Evolutionary conservation across 805 yeast genomes (phyloP).

Genomic region (Scheffersomyces spartinae): DNA sequence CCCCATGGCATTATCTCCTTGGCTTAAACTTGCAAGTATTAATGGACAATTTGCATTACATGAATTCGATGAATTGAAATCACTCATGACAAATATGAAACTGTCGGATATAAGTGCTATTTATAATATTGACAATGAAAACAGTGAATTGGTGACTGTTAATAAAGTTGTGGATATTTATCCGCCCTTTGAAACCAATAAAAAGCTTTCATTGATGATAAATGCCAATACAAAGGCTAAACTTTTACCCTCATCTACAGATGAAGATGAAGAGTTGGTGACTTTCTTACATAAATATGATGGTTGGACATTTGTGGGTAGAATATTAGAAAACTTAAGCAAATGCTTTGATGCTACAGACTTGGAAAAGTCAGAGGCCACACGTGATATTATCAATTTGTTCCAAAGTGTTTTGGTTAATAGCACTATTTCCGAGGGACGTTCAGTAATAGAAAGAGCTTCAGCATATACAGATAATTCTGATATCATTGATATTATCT

Average conservation of each 20-base stretch:
- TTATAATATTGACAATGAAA: slow-evolving; percentile 39
- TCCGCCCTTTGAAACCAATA: slow-evolving; percentile 44
- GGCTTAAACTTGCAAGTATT: slow-evolving; percentile 46
- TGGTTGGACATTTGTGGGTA: slow-evolving; percentile 83
- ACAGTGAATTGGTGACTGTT: slow-evolving; percentile 41
- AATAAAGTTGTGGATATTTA: slow-evolving; percentile 36
- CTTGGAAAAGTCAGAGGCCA: slow-evolving; percentile 24
- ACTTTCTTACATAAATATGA: slow-evolving; percentile 64
- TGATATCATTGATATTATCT: slow-evolving; percentile 50
- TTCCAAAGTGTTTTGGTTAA: no score
- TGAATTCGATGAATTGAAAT: slow-evolving; percentile 44
- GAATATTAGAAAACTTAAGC: slow-evolving; percentile 55
- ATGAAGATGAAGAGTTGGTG: slow-evolving; percentile 29
- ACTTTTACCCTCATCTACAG: slow-evolving; percentile 42
- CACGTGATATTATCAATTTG: slow-evolving; percentile 40
- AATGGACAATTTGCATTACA: slow-evolving; percentile 59
- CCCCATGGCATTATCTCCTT: slow-evolving; percentile 54
- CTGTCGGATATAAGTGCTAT: slow-evolving; percentile 25
- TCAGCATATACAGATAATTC: slow-evolving; percentile 40
- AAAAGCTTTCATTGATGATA: slow-evolving; percentile 21
- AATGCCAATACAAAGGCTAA: slow-evolving; percentile 54
- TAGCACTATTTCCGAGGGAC: no score
- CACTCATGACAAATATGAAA: slow-evolving; percentile 45
- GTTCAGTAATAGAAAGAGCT: no score
- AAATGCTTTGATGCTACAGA: slow-evolving; percentile 24